These are phyloP conservation scores for Asclepias syriaca DNA, from an alignment of 257 asterid species.

Conservation along the genomic window DNA sequence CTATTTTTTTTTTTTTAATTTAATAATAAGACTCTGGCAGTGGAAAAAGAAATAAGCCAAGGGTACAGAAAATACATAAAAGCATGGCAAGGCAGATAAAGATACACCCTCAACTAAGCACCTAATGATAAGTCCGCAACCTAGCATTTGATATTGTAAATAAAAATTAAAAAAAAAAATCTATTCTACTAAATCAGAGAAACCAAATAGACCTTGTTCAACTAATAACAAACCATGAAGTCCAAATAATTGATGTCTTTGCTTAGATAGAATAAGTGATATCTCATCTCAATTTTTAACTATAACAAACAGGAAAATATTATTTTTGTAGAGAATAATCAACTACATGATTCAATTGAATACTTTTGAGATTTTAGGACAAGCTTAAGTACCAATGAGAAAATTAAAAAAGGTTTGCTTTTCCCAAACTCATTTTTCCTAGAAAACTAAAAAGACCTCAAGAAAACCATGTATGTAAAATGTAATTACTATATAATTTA, in stretches of 20 bases:
- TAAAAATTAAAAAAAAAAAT: too few species aligned
- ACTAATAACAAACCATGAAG: not conserved
- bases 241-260: not conserved
- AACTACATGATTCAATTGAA: not conserved
- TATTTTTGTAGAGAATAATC: not conserved
- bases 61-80: not conserved
- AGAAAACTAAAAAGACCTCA: not conserved
- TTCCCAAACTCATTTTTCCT: not conserved
- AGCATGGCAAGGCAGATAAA: not conserved
- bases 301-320: not conserved
- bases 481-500: not conserved
- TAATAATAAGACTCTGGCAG: not conserved
- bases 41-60: not conserved
- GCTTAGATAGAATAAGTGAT: not conserved
- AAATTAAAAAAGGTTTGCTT: too few species aligned
- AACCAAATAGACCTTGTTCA: not conserved
- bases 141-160: too few species aligned
- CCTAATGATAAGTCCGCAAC: not conserved
- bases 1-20: not conserved
- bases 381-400: not conserved
- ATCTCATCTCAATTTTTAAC: not conserved
- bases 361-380: not conserved
- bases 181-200: not conserved
- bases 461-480: not conserved
- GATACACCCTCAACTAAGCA: not conserved